Percentiles rank a stretch among this genome's conserved stretches.
Evolutionary conservation across 164 flowering plant genomes (phyloP).

Genomic region (Sextonia rubra): DNA sequence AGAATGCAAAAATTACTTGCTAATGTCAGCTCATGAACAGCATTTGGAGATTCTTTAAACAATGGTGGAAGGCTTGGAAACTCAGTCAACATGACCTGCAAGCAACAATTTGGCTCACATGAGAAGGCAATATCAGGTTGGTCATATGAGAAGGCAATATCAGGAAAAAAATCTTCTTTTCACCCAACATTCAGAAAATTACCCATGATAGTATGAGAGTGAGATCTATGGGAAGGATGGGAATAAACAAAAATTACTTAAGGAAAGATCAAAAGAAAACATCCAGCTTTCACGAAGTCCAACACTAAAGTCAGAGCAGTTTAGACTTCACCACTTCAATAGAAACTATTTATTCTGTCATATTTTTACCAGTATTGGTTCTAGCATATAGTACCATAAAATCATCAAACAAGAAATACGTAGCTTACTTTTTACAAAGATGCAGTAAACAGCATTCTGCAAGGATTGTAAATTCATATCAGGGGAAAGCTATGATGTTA

Average conservation of each 20-base stretch:
- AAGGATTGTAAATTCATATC: too few species aligned
- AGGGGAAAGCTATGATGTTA: too few species aligned
- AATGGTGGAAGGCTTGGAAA: constrained; percentile 85
- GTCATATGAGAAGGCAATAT: too few species aligned
- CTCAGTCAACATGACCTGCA: constrained; percentile 66
- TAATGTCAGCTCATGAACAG: constrained; percentile 62
- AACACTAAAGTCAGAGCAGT: neutral
- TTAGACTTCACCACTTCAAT: neutral
- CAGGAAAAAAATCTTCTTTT: neutral
- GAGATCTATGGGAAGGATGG: neutral
- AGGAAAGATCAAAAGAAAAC: neutral
- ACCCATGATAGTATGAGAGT: neutral
- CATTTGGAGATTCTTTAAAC: constrained; percentile 66
- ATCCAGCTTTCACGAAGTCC: neutral
- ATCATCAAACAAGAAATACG: too few species aligned
- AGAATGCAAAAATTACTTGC: constrained; percentile 58
- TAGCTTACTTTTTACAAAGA: too few species aligned
- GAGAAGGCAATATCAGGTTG: neutral
- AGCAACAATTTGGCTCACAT: neutral
- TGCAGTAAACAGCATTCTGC: too few species aligned
- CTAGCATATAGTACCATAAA: neutral
- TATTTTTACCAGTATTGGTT: neutral
- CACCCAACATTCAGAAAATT: neutral
- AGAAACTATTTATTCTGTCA: neutral
- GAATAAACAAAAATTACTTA: neutral